Conservation (phyloP, 352 stramenopile genomes). For the Pythium sukuiense region DNA sequence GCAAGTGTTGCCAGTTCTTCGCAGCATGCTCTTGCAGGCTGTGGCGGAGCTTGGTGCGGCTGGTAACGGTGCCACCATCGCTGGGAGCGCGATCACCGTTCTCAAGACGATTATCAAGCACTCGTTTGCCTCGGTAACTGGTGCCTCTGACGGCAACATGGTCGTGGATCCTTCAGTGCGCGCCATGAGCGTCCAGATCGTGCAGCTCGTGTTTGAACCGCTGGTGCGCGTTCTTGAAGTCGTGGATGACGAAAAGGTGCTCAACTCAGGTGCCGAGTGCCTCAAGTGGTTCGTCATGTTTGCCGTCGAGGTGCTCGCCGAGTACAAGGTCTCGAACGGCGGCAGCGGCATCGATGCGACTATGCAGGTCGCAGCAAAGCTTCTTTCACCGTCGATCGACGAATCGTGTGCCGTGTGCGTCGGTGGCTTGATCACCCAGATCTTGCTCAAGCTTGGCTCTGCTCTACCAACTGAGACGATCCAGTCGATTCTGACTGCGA, state of each 20-base stretch:
- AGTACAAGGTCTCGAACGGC: conserved; percentile 44
- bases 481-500: conserved; percentile 73
- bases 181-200: conserved; percentile 59
- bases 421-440: conserved; percentile 78
- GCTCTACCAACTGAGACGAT: conserved; percentile 61
- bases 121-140: conserved; percentile 50
- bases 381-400: conserved; percentile 63
- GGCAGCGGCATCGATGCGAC: conserved; percentile 64
- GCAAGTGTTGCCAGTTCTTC: conserved; percentile 61
- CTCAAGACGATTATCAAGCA: conserved; percentile 75
- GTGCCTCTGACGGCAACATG: conserved; percentile 23
- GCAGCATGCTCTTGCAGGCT: conserved; percentile 59
- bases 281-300: conserved; percentile 88
- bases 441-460: conserved; percentile 67
- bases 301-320: conserved; percentile 55
- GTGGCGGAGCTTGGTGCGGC: conserved; percentile 41
- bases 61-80: conserved; percentile 63
- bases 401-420: conserved; percentile 74
- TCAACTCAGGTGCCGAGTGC: conserved; percentile 73
- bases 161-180: conserved; percentile 33
- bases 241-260: conserved; percentile 76
- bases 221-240: conserved; percentile 55
- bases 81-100: conserved; percentile 63
- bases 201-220: conserved; percentile 75
- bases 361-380: conserved; percentile 65